A percentile compares a stretch with the other conserved stretches of the same genome.
phyloP scores from a whole-genome alignment of 768 basidiomycete species.

The Strobilomyces echinocephalus region DNA sequence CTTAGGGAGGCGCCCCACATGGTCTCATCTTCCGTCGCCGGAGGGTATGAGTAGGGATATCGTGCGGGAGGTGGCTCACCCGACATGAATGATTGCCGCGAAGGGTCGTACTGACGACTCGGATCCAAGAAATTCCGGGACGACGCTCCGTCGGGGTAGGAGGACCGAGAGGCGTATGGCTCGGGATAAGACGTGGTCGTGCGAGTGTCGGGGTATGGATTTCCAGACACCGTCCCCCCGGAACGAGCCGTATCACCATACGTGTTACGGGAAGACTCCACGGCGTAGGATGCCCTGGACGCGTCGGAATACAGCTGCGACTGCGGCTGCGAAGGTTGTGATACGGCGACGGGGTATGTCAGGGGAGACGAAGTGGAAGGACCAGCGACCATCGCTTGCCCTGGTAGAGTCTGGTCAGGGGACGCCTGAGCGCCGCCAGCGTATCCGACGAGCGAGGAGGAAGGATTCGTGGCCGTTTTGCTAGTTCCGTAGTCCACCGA shows the following conservation, averaged over 20 bases:
- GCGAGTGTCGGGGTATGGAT: conserved; percentile 29
- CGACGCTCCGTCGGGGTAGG: conserved; percentile 23
- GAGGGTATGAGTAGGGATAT: conserved; percentile 38
- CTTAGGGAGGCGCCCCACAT: conserved; percentile 79
- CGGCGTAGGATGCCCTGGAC: conserved; percentile 17
- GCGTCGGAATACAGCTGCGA: conserved; percentile 25
- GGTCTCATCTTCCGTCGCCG: conserved; percentile 48
- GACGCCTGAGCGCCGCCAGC: conserved; percentile 13
- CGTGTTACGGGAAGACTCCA: conserved; percentile 20
- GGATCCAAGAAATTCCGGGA: conserved; percentile 24
- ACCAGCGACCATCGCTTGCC: conserved; percentile 15
- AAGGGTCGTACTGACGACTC: conserved; percentile 20
- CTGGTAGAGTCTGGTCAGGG: conserved; percentile 21
- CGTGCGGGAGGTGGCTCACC: conserved; percentile 20
- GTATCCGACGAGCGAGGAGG: conserved; percentile 28
- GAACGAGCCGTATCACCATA: conserved; percentile 21
- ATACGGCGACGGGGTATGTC: conserved; percentile 16
- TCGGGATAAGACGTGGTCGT: conserved; percentile 22
- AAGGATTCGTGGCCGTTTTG: conserved; percentile 16
- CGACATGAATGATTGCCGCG: conserved; percentile 27
- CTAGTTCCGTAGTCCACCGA: conserved; percentile 25
- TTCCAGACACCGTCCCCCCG: conserved; percentile 15
- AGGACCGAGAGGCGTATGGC: conserved; percentile 20
- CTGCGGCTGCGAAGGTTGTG: conserved; percentile 23
- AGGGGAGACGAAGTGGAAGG: conserved; percentile 24